Evolutionary conservation across 2,329 filamentous ascomycete genomes (phyloP), one percentile per base, ranked within the genome.

Genomic region (Tolypocladium amazonense): DNA sequence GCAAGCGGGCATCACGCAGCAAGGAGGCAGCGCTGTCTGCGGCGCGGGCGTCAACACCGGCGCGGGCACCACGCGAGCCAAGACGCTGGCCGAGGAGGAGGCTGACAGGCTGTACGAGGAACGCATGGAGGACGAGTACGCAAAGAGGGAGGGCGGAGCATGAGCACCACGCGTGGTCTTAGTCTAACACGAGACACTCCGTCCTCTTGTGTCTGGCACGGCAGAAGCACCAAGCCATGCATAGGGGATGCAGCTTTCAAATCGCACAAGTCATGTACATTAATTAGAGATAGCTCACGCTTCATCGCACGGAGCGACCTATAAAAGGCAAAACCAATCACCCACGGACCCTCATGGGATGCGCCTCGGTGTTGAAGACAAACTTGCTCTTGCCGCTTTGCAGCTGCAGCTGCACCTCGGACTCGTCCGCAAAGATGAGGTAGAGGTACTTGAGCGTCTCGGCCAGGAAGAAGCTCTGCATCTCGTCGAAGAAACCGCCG

Each of bases 401-500:
- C 56, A 83, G 71, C 68, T 83, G 80, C 66, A 78, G 79, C 5
- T 84, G 81, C 66, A 78, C 80, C 3, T 71, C 69, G 2, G 79
- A 84, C 38, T 90, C 88, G 70, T 74, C 76, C 0, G 82, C 79
- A 69, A 86, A 84, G 61, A 89, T 88, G 66, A 95, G 71, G 74
- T 89, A 95, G 60, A 82, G 77, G 71, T 95, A 95, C 79, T 96
- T 96, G 72, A 96, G 71, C 63, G 92, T 88, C 77, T 96, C 91
- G 0, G 91, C 90, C 71, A 95, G 91, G 77, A 89, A 87, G 76
- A 94, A 96, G 67, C 88, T 92, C 75, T 96, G 90, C 79, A 93
- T 88, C 70, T 88, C 87, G 71, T 96, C 84, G 50, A 73, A 72
- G 61, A 81, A 84, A 0, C 74, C 72, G 1, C 88, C 88, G 12